phyloP scores from a whole-genome alignment of 306 rosid species.

The Datisca glomerata region DNA sequence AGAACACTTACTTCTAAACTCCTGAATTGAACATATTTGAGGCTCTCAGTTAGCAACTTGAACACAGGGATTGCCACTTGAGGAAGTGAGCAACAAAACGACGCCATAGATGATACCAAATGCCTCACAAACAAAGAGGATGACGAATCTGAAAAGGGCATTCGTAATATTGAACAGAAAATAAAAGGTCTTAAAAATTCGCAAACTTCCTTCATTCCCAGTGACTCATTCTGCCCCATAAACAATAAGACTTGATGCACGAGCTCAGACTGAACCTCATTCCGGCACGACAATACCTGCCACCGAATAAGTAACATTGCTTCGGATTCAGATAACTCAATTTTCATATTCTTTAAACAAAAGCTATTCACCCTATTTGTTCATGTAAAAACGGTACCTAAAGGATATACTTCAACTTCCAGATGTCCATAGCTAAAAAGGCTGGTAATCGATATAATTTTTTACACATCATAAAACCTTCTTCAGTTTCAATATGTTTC shows the following conservation, averaged over 20 bases:
- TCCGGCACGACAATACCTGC: constrained; percentile 59
- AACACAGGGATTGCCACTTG: constrained; percentile 56
- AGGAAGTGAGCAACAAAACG: constrained; percentile 65
- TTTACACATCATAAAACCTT: too few relatives aligned
- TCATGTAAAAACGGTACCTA: too few relatives aligned
- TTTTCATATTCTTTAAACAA: not conserved
- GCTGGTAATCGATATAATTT: too few relatives aligned
- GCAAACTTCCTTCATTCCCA: constrained; percentile 56
- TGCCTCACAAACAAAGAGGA: constrained; percentile 42
- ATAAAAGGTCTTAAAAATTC: constrained; percentile 61
- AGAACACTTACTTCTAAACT: constrained; percentile 53
- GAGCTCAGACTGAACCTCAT: constrained; percentile 66
- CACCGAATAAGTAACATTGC: constrained; percentile 15
- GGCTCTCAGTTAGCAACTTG: constrained; percentile 46
- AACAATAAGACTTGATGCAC: constrained; percentile 66
- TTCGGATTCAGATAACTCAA: constrained; percentile 7
- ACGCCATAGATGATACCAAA: constrained; percentile 45
- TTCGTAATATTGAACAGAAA: constrained; percentile 39
- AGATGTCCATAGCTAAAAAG: too few relatives aligned
- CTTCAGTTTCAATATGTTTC: too few relatives aligned
- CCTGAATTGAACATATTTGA: constrained; percentile 34
- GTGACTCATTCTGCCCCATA: constrained; percentile 36
- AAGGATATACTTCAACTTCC: too few relatives aligned
- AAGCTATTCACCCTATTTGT: too few relatives aligned
- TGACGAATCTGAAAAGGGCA: constrained; percentile 37